A percentile compares a stretch with the other conserved stretches of the same genome.
Evolutionary conservation across 1,284 basidiomycete species (phyloP).

Genomic region (Microbotryum silenes-acaulis): DNA sequence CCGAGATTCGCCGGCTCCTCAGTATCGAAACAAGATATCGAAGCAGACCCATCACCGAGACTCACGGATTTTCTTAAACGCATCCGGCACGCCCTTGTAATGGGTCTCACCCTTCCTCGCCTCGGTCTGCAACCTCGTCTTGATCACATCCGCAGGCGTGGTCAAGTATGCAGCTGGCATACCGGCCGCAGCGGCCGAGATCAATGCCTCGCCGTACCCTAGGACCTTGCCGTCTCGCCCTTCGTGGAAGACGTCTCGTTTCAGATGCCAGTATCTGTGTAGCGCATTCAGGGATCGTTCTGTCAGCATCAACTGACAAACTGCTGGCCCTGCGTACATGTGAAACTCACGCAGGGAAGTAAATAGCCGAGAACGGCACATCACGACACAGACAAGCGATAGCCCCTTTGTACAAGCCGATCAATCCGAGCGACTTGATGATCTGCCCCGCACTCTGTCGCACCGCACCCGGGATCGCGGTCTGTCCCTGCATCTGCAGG

Average conservation of each 20-base stretch:
- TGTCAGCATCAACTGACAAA: neutral
- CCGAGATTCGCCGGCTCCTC: too few relatives aligned
- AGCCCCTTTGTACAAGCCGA: conserved; percentile 88
- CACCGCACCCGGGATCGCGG: conserved; percentile 63
- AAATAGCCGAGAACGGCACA: conserved; percentile 69
- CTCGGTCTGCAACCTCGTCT: conserved; percentile 97
- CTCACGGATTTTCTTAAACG: conserved; percentile 79
- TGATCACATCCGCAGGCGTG: conserved; percentile 74
- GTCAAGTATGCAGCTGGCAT: conserved; percentile 68
- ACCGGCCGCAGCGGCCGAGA: conserved; percentile 67
- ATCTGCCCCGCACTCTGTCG: conserved; percentile 86
- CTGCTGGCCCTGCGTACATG: neutral
- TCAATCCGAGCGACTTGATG: conserved; percentile 78
- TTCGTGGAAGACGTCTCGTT: conserved; percentile 90
- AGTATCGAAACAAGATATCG: too few relatives aligned
- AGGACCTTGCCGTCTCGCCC: conserved; percentile 92
- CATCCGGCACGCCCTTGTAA: conserved; percentile 86
- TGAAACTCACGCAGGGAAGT: conserved; percentile 47
- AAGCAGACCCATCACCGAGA: conserved; percentile 13
- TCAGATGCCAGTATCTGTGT: conserved; percentile 43
- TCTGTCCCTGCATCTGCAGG: conserved; percentile 91
- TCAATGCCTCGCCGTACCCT: conserved; percentile 80
- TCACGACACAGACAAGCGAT: conserved; percentile 77
- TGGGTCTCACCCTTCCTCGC: conserved; percentile 82
- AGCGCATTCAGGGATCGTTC: neutral